Evolutionary conservation across 2,329 filamentous ascomycete genomes (phyloP).

Genomic region (Beauveria australis): DNA sequence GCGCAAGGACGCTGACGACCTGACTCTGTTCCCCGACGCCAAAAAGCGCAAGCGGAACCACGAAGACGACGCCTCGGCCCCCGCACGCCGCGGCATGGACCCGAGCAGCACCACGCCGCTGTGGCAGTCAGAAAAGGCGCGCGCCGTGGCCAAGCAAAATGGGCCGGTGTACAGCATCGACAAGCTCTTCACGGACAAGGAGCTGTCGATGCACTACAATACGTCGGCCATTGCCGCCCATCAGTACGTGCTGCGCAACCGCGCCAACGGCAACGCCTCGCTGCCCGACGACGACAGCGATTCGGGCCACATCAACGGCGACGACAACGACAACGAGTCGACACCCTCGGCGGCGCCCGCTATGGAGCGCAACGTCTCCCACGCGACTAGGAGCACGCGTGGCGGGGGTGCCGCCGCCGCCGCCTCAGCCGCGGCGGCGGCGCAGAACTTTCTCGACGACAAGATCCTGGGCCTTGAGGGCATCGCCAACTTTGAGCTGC

Average conservation of each 20-base stretch:
- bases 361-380: conserved; percentile 58
- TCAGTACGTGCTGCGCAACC: conserved; percentile 52
- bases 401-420: conserved; percentile 24
- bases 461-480: conserved; percentile 52
- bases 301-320: conserved; percentile 40
- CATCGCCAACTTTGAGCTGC: conserved; percentile 50
- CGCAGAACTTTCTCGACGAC: conserved; percentile 49
- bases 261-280: conserved; percentile 39
- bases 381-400: conserved; percentile 55
- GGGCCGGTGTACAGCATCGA: conserved; percentile 58
- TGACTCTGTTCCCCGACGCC: conserved; percentile 43
- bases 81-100: conserved; percentile 47
- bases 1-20: conserved; percentile 53
- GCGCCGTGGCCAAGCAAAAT: conserved; percentile 44
- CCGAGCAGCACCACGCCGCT: conserved; percentile 50
- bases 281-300: conserved; percentile 48
- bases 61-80: conserved; percentile 53
- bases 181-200: conserved; percentile 64
- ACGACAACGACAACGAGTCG: conserved; percentile 40
- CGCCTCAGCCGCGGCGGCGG: conserved; percentile 12
- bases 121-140: conserved; percentile 54
- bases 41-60: conserved; percentile 57
- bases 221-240: conserved; percentile 53
- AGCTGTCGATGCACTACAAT: conserved; percentile 58
- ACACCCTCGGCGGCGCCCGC: conserved; percentile 37